Percentiles rank a stretch among this genome's conserved stretches.
Conservation (phyloP, 768 basidiomycete genomes). For the Heimioporus sp. region DNA sequence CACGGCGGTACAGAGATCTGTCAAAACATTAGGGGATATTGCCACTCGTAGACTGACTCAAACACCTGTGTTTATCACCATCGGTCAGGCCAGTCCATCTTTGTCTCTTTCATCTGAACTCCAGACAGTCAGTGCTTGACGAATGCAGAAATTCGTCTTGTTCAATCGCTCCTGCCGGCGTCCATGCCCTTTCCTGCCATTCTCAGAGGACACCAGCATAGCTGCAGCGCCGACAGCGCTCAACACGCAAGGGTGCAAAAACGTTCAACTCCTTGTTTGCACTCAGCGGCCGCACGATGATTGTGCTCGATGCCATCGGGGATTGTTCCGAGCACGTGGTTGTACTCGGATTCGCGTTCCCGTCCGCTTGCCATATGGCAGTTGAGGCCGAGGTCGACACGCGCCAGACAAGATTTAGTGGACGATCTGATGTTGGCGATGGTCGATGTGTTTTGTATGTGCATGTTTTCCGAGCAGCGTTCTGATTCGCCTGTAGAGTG, state of each 20-base stretch:
- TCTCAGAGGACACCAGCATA: conserved; percentile 12
- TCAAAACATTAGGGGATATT: conserved; percentile 17
- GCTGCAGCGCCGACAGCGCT: conserved; percentile 14
- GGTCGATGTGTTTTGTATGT: too few relatives aligned
- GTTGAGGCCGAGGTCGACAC: conserved; percentile 11
- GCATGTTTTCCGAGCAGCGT: too few relatives aligned
- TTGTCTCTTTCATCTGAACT: conserved; percentile 6
- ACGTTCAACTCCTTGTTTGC: too few relatives aligned
- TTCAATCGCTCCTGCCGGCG: conserved; percentile 16
- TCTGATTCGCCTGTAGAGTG: too few relatives aligned
- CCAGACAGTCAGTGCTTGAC: conserved; percentile 12
- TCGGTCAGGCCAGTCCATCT: conserved; percentile 18
- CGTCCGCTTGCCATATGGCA: conserved; percentile 37
- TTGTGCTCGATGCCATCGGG: conserved; percentile 22
- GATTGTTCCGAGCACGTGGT: neutral
- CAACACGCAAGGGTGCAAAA: conserved; percentile 6
- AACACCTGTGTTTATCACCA: conserved; percentile 12
- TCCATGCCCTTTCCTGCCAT: too few relatives aligned
- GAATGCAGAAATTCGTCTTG: conserved; percentile 20
- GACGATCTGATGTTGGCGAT: too few relatives aligned
- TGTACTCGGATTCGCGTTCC: too few relatives aligned
- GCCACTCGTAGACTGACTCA: conserved; percentile 18
- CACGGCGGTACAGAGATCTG: conserved; percentile 14
- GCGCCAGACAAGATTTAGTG: conserved; percentile 31
- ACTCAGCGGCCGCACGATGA: conserved; percentile 21